Conservation (phyloP, 352 stramenopile genomes). For the Phytopythium sindhum region DNA sequence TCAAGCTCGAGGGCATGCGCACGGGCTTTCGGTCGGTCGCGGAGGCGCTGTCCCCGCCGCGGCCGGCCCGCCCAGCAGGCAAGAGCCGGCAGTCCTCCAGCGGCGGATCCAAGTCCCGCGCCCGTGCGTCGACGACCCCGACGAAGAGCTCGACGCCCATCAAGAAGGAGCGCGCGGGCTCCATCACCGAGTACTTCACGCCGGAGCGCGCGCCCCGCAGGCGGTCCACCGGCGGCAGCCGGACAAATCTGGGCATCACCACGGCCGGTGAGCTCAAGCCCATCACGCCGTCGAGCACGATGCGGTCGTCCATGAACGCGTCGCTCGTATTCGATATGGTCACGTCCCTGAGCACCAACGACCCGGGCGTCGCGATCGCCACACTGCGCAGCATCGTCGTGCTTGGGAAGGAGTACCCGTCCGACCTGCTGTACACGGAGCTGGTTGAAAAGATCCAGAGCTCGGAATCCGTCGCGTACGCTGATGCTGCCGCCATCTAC, state of each 20-base stretch:
- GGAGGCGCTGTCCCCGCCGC: background rate
- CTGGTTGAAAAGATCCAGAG: slow-evolving; percentile 80
- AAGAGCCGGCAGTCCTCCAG: slow-evolving; percentile 7
- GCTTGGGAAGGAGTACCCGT: slow-evolving; percentile 80
- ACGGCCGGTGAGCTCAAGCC: slow-evolving; percentile 37
- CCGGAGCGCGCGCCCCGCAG: slow-evolving; percentile 9
- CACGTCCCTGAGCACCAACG: slow-evolving; percentile 79
- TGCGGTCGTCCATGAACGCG: slow-evolving; percentile 77
- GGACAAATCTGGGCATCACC: slow-evolving; percentile 9
- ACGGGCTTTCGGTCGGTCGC: slow-evolving; percentile 1
- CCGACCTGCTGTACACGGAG: slow-evolving; percentile 74
- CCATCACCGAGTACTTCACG: slow-evolving; percentile 19
- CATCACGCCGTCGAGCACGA: slow-evolving; percentile 48
- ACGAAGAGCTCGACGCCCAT: background rate
- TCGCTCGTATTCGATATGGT: slow-evolving; percentile 83
- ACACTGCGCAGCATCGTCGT: slow-evolving; percentile 80
- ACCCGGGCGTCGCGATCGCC: slow-evolving; percentile 71
- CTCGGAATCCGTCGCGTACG: slow-evolving; percentile 62
- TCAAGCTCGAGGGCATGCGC: slow-evolving; percentile 15
- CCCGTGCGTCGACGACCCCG: background rate
- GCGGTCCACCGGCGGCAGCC: slow-evolving; percentile 32
- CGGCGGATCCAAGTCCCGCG: background rate
- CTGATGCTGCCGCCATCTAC: slow-evolving; percentile 72
- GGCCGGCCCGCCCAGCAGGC: background rate
- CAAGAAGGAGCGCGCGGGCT: slow-evolving; percentile 20